Evolutionary conservation across 805 yeast species (phyloP), one percentile per base, ranked within the genome.

Genomic region (Phaffomyces opuntiae): DNA sequence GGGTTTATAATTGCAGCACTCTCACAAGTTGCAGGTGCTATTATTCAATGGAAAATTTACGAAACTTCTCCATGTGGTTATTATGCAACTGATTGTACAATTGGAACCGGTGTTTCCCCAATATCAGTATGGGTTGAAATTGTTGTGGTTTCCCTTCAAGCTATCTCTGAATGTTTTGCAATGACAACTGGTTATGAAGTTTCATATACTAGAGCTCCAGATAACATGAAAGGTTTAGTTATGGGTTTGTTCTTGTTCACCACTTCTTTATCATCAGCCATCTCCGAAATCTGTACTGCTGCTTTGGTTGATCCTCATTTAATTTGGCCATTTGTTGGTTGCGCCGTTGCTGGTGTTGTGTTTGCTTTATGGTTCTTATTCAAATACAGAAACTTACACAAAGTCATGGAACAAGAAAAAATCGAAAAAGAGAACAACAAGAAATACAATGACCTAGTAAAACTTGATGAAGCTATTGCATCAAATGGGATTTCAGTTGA

Each of bases 151-250:
- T 72, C 82, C 39, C 67, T 85, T 50, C 78, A 82, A 62, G 89
- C 85, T 9, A 59, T 82, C 40, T 77, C 88, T 9, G 95, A 85
- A 65, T 83, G 84, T 52, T 74, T 85, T 55, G 87, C 89, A 21
- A 81, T 85, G 39, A 77, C 83, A 54, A 82, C 91, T 12, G 91
- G 90, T 54, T 74, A 82, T 54, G 91, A 85, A 66, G 83, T 82
- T 57, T 91, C 95, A 16, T 85, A 82, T 66, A 80, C 87, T 25
- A 81, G 84, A 67, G 90, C 91, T 6, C 91, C 93, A 25, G 72
- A 72, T 9, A 67, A 74, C 29, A 66, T 67, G 69, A 69, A 64
- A 45, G 61, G 69, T n/a, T 62, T 68, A 34, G 63, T 65, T 42
- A 66, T 68, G 71, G 71, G 81, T 9, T 47, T 69, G 39, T 84